phyloP scores from a whole-genome alignment of 1,284 basidiomycete genomes.

The Ceratobasidium sp. region DNA sequence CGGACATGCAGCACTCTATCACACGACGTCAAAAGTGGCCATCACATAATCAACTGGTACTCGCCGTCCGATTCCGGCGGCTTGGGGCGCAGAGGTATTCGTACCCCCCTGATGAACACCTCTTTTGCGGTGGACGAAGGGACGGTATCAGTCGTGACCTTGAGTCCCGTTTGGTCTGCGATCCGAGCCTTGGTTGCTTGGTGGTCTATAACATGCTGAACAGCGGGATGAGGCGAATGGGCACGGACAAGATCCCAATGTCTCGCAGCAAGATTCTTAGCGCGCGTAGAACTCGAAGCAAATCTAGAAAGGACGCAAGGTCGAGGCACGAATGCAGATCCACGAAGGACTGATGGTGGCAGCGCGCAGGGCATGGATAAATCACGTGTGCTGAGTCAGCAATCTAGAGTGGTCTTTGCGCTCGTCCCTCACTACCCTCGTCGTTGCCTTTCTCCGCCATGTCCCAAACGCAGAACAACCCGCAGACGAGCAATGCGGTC shows the following conservation, averaged over 20 bases:
- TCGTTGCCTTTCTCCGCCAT: not conserved
- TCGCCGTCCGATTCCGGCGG: conserved; percentile 25
- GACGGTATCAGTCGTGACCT: not conserved
- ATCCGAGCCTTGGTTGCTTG: conserved; percentile 8
- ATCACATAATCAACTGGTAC: not conserved
- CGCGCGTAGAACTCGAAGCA: not conserved
- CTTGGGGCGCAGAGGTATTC: not conserved
- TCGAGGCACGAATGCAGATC: not conserved
- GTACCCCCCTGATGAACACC: conserved; percentile 1
- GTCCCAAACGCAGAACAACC: not conserved
- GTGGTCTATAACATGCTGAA: conserved; percentile 9
- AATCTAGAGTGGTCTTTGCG: not conserved
- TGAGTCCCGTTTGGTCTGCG: not conserved
- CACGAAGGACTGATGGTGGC: not conserved
- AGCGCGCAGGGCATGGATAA: not conserved
- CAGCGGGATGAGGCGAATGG: conserved; percentile 15
- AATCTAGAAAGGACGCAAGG: not conserved
- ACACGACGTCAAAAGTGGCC: not conserved
- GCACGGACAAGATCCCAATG: conserved; percentile 21
- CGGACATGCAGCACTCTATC: conserved; percentile 55
- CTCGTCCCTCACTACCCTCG: not conserved
- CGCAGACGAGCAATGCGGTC: conserved; percentile 1
- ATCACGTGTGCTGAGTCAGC: conserved; percentile 29
- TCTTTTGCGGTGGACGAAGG: not conserved
- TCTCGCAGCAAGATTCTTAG: not conserved